Evolutionary conservation across 1,284 basidiomycete species (phyloP).

Genomic region (Cutaneotrichosporon spelunceum): DNA sequence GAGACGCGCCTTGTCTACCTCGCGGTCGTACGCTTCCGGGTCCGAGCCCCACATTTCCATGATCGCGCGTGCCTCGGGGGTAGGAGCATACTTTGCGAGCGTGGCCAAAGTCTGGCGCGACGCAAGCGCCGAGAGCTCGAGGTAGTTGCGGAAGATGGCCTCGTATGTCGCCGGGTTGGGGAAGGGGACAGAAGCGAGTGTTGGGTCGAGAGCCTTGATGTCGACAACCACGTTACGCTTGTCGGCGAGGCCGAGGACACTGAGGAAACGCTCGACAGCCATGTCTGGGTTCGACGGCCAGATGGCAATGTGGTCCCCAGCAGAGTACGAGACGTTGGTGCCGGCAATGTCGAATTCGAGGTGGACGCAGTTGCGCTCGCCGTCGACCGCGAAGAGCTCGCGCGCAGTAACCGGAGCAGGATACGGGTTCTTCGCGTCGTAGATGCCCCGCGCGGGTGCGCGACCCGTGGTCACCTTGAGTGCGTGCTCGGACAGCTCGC

Average conservation of each 20-base stretch:
- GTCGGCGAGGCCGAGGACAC: constrained; percentile 69
- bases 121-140: constrained; percentile 88
- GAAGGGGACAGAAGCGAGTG: constrained; percentile 96
- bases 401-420: constrained; percentile 75
- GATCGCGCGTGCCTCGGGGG: constrained; percentile 67
- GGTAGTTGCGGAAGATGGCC: constrained; percentile 91
- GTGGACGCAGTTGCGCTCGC: constrained; percentile 89
- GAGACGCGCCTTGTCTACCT: constrained; percentile 75
- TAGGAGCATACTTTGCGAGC: constrained; percentile 83
- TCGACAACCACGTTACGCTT: constrained; percentile 78
- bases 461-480: constrained; percentile 52
- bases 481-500: constrained; percentile 84
- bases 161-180: constrained; percentile 95
- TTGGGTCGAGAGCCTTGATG: constrained; percentile 92
- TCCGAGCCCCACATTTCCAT: constrained; percentile 75
- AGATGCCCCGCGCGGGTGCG: constrained; percentile 56
- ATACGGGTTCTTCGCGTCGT: constrained; percentile 93
- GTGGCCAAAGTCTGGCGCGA: constrained; percentile 87
- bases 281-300: constrained; percentile 93
- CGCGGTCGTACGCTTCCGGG: constrained; percentile 75
- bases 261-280: constrained; percentile 85
- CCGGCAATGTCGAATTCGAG: constrained; percentile 91
- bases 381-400: constrained; percentile 74
- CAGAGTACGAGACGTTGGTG: constrained; percentile 93
- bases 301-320: constrained; percentile 94